phyloP scores from a whole-genome alignment of 2,329 filamentous ascomycete genomes.

The Beauveria scarabaeidicola region DNA sequence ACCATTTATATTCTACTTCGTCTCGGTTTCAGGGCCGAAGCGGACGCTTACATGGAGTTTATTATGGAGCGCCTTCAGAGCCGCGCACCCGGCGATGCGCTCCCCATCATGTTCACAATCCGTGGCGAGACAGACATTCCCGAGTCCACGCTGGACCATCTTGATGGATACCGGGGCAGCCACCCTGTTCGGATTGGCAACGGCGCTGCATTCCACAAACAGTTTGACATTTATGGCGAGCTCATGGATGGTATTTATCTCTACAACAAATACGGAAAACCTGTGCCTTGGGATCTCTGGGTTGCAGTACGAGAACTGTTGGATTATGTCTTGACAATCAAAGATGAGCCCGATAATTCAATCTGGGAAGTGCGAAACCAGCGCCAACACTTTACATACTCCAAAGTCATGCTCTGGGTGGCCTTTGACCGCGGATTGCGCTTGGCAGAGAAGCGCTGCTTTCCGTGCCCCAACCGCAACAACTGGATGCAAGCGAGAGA shows the following conservation, averaged over 20 bases:
- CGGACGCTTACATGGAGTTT: constrained; percentile 70
- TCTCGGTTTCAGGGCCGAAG: constrained; percentile 66
- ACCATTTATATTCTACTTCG: constrained; percentile 70
- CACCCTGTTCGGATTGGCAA: constrained; percentile 69
- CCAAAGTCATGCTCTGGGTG: constrained; percentile 79
- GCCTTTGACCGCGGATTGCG: constrained; percentile 68
- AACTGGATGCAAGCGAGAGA: constrained; percentile 62
- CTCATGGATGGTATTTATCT: constrained; percentile 70
- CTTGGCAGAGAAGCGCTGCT: constrained; percentile 63
- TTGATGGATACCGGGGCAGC: constrained; percentile 65
- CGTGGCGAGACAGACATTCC: constrained; percentile 66
- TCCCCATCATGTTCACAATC: constrained; percentile 79
- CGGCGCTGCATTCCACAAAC: constrained; percentile 65
- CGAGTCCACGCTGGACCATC: constrained; percentile 57
- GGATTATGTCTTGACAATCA: constrained; percentile 61
- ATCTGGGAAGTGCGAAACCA: constrained; percentile 75
- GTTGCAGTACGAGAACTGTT: constrained; percentile 59
- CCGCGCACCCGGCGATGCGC: constrained; percentile 47
- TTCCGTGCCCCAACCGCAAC: constrained; percentile 62
- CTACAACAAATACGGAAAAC: constrained; percentile 73
- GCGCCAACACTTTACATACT: constrained; percentile 71
- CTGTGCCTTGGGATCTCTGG: constrained; percentile 70
- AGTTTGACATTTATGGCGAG: constrained; percentile 74
- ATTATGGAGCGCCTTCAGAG: constrained; percentile 61
- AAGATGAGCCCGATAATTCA: constrained; percentile 65